Percentiles rank a stretch among this genome's conserved stretches.
Conservation (phyloP, 129 eudicot genomes). For the Pittosporum tobira region DNA sequence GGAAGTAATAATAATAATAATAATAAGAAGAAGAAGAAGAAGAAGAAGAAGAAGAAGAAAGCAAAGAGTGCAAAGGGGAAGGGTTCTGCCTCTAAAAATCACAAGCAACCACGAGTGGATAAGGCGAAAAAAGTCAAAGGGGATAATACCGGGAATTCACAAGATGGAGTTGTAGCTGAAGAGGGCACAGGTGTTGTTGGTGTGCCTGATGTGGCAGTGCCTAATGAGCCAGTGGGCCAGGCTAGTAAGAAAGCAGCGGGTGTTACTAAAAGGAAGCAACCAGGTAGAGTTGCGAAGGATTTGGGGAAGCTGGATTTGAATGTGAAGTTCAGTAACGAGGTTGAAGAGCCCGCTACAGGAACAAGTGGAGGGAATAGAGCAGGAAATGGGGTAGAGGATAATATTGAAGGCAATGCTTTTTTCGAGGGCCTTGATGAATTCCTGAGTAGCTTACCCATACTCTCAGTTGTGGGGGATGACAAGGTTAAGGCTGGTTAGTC, state of each 20-base stretch:
- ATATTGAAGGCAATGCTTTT: slow-evolving; percentile 61
- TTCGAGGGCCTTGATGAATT: slow-evolving; percentile 87
- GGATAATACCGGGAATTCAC: slow-evolving; percentile 18
- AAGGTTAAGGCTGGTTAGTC: slow-evolving; percentile 64
- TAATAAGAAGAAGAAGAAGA: slow-evolving; percentile 13
- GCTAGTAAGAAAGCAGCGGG: slow-evolving; percentile 32
- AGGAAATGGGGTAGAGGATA: slow-evolving; percentile 48
- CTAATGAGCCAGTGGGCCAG: slow-evolving; percentile 22
- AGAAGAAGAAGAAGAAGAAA: slow-evolving; percentile 32
- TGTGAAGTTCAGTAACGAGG: slow-evolving; percentile 72
- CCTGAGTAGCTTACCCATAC: slow-evolving; percentile 64
- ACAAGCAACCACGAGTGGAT: slow-evolving; percentile 17
- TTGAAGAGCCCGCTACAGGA: slow-evolving; percentile 48
- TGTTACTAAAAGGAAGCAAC: slow-evolving; percentile 41
- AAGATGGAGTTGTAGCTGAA: slow-evolving; percentile 23
- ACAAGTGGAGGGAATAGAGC: slow-evolving; percentile 30
- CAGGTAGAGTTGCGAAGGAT: slow-evolving; percentile 50
- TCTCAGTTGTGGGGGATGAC: slow-evolving; percentile 56
- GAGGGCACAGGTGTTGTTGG: slow-evolving; percentile 18
- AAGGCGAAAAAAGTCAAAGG: slow-evolving; percentile 19
- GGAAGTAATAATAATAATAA: no score
- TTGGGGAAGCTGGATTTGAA: slow-evolving; percentile 81
- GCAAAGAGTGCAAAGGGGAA: slow-evolving; percentile 10
- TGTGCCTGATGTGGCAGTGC: background rate
- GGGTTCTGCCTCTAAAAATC: slow-evolving; percentile 10